These are phyloP conservation scores for Stereum hirsutum DNA, from an alignment of 1,284 basidiomycete genomes.

Conservation along the genomic window DNA sequence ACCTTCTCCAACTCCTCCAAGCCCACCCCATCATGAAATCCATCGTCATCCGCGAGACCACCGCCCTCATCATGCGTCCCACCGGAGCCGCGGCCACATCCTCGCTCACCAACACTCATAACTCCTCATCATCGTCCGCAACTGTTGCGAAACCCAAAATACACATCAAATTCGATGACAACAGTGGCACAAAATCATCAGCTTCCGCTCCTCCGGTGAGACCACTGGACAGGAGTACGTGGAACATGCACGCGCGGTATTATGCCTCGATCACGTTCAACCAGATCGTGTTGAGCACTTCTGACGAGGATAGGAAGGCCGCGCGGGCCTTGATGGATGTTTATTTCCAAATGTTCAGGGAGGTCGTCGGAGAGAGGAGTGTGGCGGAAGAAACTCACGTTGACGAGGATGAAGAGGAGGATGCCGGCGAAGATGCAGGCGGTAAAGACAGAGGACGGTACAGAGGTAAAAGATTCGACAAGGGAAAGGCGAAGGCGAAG, in stretches of 20 bases:
- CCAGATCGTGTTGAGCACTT: constrained; percentile 77
- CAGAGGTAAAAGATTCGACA: background rate
- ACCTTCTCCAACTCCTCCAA: constrained; percentile 85
- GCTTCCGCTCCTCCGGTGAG: constrained; percentile 4
- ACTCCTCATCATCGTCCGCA: too few relatives aligned
- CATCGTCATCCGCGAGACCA: constrained; percentile 84
- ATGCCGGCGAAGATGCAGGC: background rate
- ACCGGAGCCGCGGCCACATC: constrained; percentile 31
- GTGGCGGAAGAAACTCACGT: constrained; percentile 21
- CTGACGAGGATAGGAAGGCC: constrained; percentile 59
- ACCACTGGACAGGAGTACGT: constrained; percentile 17
- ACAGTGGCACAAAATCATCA: constrained; percentile 2
- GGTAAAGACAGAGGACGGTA: background rate
- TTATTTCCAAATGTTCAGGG: constrained; percentile 95
- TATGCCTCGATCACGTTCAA: constrained; percentile 59
- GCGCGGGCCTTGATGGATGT: constrained; percentile 83
- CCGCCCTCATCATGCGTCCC: constrained; percentile 67
- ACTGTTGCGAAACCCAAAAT: constrained; percentile 18
- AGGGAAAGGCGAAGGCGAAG: constrained; percentile 25
- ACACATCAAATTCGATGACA: constrained; percentile 28
- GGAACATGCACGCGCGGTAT: constrained; percentile 23
- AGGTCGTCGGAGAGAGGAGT: constrained; percentile 63
- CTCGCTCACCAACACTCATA: constrained; percentile 20
- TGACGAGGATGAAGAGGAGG: constrained; percentile 23
- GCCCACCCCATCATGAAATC: constrained; percentile 91